A percentile compares a stretch with the other conserved stretches of the same genome.
Conservation (phyloP, 2,329 filamentous ascomycete species). For the Fusarium sp. region DNA sequence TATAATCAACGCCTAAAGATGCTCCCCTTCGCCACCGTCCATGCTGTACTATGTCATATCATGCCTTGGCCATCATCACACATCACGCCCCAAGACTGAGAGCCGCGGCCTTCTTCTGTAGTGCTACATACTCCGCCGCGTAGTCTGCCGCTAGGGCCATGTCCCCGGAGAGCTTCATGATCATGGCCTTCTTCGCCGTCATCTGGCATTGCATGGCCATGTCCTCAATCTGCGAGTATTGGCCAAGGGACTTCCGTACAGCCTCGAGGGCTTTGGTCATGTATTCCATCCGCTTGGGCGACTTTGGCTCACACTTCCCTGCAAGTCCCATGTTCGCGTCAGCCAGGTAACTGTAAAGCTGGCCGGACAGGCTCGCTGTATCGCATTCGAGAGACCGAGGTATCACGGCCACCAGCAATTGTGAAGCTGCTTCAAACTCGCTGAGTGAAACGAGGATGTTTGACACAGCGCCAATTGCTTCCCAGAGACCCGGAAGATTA, state of each 20-base stretch:
- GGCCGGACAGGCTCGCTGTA: constrained; percentile 70
- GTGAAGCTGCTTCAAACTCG: constrained; percentile 75
- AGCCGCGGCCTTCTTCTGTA: constrained; percentile 57
- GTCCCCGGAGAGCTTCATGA: constrained; percentile 79
- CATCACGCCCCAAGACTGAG: constrained; percentile 41
- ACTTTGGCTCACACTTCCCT: constrained; percentile 60
- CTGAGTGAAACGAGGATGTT: constrained; percentile 76
- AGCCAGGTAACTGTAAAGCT: constrained; percentile 76
- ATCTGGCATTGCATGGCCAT: constrained; percentile 79
- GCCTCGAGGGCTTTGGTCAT: constrained; percentile 69
- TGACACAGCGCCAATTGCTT: constrained; percentile 74
- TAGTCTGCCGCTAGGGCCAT: constrained; percentile 72
- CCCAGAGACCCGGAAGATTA: constrained; percentile 78
- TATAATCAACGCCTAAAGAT: constrained; percentile 12
- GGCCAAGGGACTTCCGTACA: constrained; percentile 71
- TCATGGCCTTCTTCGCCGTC: constrained; percentile 83
- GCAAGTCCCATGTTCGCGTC: constrained; percentile 86
- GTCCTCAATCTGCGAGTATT: constrained; percentile 75
- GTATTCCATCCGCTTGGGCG: constrained; percentile 64
- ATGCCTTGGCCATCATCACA: constrained; percentile 4
- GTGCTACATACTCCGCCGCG: constrained; percentile 72
- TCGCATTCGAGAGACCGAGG: constrained; percentile 82
- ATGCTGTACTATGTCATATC: background rate
- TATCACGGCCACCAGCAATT: constrained; percentile 75
- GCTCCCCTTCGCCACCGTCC: background rate